These are phyloP conservation scores for Gossypium turneri DNA, from an alignment of 345 rosid genomes.

Conservation along the genomic window DNA sequence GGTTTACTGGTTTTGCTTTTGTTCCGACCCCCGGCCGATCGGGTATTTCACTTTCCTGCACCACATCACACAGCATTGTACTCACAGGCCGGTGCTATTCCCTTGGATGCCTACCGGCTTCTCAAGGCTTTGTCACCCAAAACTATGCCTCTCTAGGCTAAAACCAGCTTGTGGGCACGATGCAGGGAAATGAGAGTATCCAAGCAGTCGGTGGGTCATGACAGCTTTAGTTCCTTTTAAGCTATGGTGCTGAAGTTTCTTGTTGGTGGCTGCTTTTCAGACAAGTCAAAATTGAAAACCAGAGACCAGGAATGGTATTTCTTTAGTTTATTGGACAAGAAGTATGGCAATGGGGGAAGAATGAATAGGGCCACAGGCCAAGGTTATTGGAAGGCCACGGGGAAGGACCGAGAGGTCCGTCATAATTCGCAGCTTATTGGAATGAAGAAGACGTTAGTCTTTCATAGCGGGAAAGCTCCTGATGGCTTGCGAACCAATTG, in stretches of 20 bases:
- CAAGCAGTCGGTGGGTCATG: too few species aligned
- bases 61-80: too few species aligned
- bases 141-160: background rate
- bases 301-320: slow-evolving; percentile 82
- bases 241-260: background rate
- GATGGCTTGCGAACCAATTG: slow-evolving; percentile 65
- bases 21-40: background rate
- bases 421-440: slow-evolving; percentile 40
- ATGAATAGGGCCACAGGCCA: background rate
- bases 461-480: slow-evolving; percentile 59
- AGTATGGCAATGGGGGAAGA: slow-evolving; percentile 40
- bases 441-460: slow-evolving; percentile 69
- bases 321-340: slow-evolving; percentile 70
- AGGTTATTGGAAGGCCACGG: slow-evolving; percentile 30
- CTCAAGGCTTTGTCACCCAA: background rate
- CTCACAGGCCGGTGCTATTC: too few species aligned
- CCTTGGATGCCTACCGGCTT: too few species aligned
- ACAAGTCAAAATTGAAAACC: slow-evolving; percentile 52
- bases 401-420: slow-evolving; percentile 48
- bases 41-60: too few species aligned
- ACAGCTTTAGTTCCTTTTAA: background rate
- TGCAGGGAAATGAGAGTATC: too few species aligned
- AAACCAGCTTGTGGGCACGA: background rate
- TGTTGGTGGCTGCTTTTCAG: slow-evolving; percentile 25
- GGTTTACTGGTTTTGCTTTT: background rate